Evolutionary conservation across 2,329 filamentous ascomycete genomes (phyloP).

Genomic region (Pyrenophora tritici-repentis): DNA sequence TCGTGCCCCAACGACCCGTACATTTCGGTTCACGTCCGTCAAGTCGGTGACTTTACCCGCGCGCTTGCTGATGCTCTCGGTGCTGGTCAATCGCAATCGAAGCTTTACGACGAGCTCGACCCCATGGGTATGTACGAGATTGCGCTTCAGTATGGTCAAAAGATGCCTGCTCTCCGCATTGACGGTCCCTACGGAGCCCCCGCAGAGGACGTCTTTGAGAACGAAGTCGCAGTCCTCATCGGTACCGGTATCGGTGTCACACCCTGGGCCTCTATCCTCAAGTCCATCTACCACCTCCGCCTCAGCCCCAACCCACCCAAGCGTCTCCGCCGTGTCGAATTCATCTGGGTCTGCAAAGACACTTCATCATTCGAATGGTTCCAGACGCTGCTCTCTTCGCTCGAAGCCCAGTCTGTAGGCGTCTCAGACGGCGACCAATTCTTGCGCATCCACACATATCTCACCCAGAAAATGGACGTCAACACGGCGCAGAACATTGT

Average conservation of each 20-base stretch:
- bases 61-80: constrained; percentile 96
- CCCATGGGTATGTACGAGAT: constrained; percentile 98
- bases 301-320: constrained; percentile 86
- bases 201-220: constrained; percentile 95
- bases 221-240: constrained; percentile 84
- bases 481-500: constrained; percentile 97
- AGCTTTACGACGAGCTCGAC: constrained; percentile 88
- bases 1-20: constrained; percentile 97
- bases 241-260: constrained; percentile 88
- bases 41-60: constrained; percentile 94
- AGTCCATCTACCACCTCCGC: constrained; percentile 98
- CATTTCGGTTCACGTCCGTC: constrained; percentile 90
- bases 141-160: constrained; percentile 87
- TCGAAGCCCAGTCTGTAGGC: constrained; percentile 81
- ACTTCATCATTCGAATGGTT: constrained; percentile 98
- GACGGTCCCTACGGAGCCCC: constrained; percentile 97
- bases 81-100: constrained; percentile 82
- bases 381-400: constrained; percentile 86
- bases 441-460: constrained; percentile 95
- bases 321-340: constrained; percentile 91
- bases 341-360: constrained; percentile 98
- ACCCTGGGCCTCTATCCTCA: constrained; percentile 84
- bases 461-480: constrained; percentile 89
- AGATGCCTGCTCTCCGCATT: constrained; percentile 87
- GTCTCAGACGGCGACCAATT: constrained; percentile 74